Evolutionary conservation across 2,329 filamentous ascomycete species (phyloP).

Genomic region (Scedosporium apiospermum): DNA sequence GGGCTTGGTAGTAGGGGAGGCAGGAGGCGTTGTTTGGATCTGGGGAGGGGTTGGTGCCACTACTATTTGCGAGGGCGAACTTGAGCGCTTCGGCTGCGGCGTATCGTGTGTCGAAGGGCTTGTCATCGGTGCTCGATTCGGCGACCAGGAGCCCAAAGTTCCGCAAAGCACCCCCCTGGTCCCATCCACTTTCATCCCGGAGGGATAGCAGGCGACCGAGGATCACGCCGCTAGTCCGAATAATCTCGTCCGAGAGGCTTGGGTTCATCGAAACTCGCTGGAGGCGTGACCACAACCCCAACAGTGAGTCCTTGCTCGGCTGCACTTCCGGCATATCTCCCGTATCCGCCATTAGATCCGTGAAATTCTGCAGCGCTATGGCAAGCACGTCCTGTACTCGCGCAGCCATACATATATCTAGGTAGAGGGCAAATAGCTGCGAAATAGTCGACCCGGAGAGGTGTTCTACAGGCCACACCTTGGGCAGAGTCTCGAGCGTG

Average conservation of each 20-base stretch:
- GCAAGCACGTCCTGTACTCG: conserved; percentile 35
- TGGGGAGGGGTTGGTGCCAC: conserved; percentile 1
- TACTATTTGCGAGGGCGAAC: conserved; percentile 32
- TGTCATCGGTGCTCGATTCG: conserved; percentile 36
- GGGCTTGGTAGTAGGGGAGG: conserved; percentile 49
- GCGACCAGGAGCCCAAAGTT: conserved; percentile 42
- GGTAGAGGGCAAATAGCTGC: conserved; percentile 32
- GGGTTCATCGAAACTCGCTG: conserved; percentile 32
- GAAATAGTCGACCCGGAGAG: conserved; percentile 16
- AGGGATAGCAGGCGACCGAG: conserved; percentile 23
- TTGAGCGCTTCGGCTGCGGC: conserved; percentile 47
- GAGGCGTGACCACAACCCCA: conserved; percentile 28
- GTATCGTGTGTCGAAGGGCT: conserved; percentile 56
- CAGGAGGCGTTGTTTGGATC: conserved; percentile 22
- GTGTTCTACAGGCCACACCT: conserved; percentile 18
- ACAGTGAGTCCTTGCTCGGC: conserved; percentile 11
- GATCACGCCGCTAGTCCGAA: conserved; percentile 37
- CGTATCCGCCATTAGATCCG: conserved; percentile 31
- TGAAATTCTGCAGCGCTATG: conserved; percentile 37
- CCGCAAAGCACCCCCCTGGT: conserved; percentile 11
- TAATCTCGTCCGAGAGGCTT: conserved; percentile 37
- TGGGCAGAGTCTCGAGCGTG: conserved; percentile 23
- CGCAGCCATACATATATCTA: conserved; percentile 27
- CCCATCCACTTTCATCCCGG: not conserved
- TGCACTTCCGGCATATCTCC: conserved; percentile 17